A percentile compares a stretch with the other conserved stretches of the same genome.
Evolutionary conservation across 1,284 basidiomycete genomes (phyloP).

Genomic region (Calocybe gambosa): DNA sequence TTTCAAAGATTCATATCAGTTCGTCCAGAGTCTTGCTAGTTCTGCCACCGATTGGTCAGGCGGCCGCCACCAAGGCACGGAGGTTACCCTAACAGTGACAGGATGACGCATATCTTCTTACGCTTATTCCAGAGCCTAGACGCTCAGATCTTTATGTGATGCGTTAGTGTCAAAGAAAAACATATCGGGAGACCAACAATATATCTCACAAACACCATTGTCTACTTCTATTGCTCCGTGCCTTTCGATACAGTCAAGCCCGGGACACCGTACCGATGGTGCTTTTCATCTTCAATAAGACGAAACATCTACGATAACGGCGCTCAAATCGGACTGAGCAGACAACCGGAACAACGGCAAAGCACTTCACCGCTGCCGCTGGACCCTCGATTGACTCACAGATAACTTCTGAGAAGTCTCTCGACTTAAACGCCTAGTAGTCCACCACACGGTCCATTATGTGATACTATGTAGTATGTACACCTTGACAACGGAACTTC

Average conservation of each 20-base stretch:
- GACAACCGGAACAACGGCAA: background rate
- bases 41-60: background rate
- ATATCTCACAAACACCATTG: background rate
- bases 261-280: too few species aligned
- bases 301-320: too few species aligned
- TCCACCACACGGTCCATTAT: background rate
- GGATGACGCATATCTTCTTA: conserved; percentile 10
- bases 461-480: background rate
- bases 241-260: background rate
- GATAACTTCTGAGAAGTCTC: background rate
- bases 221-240: background rate
- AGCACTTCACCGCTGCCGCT: background rate
- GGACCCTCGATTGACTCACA: background rate
- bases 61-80: background rate
- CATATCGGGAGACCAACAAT: background rate
- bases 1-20: background rate
- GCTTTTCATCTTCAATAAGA: too few species aligned
- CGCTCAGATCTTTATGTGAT: background rate
- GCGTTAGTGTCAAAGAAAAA: background rate
- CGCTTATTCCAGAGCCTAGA: background rate
- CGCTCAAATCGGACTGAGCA: too few species aligned
- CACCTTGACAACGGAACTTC: background rate
- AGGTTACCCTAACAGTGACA: conserved; percentile 1
- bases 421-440: background rate
- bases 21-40: background rate